Evolutionary conservation across 2,329 filamentous ascomycete species (phyloP), one percentile per base, ranked within the genome.

Genomic region (Apiospora sp.): DNA sequence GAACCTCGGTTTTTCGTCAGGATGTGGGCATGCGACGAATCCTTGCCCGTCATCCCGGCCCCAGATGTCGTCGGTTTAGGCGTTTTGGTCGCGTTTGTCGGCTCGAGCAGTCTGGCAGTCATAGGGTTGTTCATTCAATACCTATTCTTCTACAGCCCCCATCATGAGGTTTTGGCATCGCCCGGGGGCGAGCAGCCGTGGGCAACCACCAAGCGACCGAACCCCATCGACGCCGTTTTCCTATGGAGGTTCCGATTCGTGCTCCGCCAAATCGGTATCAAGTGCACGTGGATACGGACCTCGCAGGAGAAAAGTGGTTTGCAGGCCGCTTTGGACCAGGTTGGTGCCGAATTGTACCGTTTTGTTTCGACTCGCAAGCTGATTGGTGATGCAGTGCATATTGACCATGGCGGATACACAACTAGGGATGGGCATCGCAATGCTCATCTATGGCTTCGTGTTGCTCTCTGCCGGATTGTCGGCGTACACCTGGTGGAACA

Each of bases 401-500:
- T 58, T 75, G 44, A 73, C 70, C 48, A 46, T 79, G 44, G 77
- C 74, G 48, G 77, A 79, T 43, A 70, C 76, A 19, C 77, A 78
- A 71, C 75, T 77, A 34, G 77, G 75, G 24, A 76, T 77, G 69
- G 77, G 77, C 30, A 69, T 78, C 34, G 75, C 77, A 10, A 67
- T 78, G 61, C 75, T 79, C 67, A 71, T 69, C n/a, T 77, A 77
- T 67, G 77, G 74, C 30, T 77, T 75, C 67, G 54, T 58, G 19
- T 74, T 77, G 14, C 70, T 79, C 24, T 43, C 72, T 13, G 71
- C 73, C 37, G 77, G 75, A 43, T 51, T 78, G 37, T 77, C 77
- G 16, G 76, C 76, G 41, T 78, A 77, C 69, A 72, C 75, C 70
- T 79, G 77, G 77, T 79, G 77, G 77, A 73, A 76, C 27, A 74